phyloP scores from a whole-genome alignment of 352 stramenopile genomes.

The Globisporangium viniferum region DNA sequence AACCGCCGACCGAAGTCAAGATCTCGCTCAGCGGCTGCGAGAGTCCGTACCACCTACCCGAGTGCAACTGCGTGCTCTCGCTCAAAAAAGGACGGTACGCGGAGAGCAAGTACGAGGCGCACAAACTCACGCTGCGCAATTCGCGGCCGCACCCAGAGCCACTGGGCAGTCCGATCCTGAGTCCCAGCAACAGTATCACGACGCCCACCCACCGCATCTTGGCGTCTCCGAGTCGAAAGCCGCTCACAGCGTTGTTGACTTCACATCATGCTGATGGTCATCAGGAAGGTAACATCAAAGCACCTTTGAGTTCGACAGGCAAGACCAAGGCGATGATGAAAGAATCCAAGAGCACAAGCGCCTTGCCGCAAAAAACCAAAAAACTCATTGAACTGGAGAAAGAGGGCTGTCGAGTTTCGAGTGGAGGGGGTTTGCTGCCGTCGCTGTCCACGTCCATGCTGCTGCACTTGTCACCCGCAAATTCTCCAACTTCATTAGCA shows the following conservation, averaged over 20 bases:
- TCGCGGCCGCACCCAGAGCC: slow-evolving; percentile 42
- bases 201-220: slow-evolving; percentile 12
- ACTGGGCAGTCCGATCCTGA: slow-evolving; percentile 20
- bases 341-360: slow-evolving; percentile 12
- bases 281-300: neutral
- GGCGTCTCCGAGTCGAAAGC: slow-evolving; percentile 1
- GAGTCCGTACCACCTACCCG: slow-evolving; percentile 18
- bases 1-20: slow-evolving; percentile 27
- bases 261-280: neutral
- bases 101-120: slow-evolving; percentile 45
- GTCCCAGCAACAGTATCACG: neutral
- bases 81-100: slow-evolving; percentile 52
- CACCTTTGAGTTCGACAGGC: too few relatives aligned
- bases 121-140: slow-evolving; percentile 58
- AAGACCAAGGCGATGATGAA: slow-evolving; percentile 8
- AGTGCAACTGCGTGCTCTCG: slow-evolving; percentile 41
- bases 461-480: slow-evolving; percentile 6
- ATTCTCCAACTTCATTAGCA: neutral
- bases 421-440: neutral
- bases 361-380: neutral
- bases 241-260: slow-evolving; percentile 7
- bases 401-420: too few relatives aligned
- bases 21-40: slow-evolving; percentile 28
- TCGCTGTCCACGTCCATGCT: slow-evolving; percentile 8
- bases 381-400: neutral